phyloP scores from a whole-genome alignment of 768 basidiomycete species.

The Krasilnikovozyma curviuscula region DNA sequence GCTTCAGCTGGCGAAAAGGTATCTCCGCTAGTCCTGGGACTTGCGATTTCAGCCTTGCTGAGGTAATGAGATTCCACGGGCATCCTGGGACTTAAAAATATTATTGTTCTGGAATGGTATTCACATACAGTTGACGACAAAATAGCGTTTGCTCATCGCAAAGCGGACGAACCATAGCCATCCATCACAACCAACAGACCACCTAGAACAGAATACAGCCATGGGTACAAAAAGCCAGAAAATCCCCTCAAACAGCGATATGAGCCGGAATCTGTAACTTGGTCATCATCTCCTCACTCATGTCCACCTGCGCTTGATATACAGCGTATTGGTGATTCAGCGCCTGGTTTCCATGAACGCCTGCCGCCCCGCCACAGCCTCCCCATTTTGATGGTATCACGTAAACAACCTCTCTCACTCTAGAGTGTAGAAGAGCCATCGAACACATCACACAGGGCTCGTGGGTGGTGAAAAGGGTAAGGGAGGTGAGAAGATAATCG shows the following conservation, averaged over 20 bases:
- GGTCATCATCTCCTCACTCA: conserved; percentile 14
- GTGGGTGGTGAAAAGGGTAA: conserved; percentile 73
- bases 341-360: conserved; percentile 59
- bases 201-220: background rate
- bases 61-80: too few relatives aligned
- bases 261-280: conserved; percentile 17
- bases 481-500: conserved; percentile 72
- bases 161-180: too few relatives aligned
- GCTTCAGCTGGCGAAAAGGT: too few relatives aligned
- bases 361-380: conserved; percentile 56
- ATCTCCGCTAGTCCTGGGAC: too few relatives aligned
- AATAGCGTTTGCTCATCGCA: too few relatives aligned
- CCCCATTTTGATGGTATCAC: conserved; percentile 53
- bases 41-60: too few relatives aligned
- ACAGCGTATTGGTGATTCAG: conserved; percentile 79
- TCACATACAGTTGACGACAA: too few relatives aligned
- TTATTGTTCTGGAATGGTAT: too few relatives aligned
- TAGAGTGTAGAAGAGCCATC: conserved; percentile 86
- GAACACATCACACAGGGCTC: conserved; percentile 97
- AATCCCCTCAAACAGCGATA: conserved; percentile 13
- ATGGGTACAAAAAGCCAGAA: background rate
- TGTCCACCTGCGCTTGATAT: conserved; percentile 36
- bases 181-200: too few relatives aligned
- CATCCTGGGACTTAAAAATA: too few relatives aligned
- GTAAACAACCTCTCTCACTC: conserved; percentile 61